Evolutionary conservation across 305 asterid genomes (phyloP), one percentile per base, ranked within the genome.

Genomic region (Fraxinus latifolia): DNA sequence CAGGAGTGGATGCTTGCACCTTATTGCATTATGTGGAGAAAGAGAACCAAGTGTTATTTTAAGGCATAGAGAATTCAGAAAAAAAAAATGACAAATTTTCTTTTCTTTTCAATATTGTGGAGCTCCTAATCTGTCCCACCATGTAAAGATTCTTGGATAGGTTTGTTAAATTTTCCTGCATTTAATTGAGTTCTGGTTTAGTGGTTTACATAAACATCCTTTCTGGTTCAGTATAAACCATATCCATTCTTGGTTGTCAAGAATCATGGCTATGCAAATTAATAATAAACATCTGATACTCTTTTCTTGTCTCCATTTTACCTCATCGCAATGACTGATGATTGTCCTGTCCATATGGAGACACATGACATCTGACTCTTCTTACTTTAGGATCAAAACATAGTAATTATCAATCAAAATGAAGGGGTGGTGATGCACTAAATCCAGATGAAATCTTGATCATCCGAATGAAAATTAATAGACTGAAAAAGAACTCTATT

Each of bases 291-390:
- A 36, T 34, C 67, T 6, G 27, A 32, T 23, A 12, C 34, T 14
- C 42, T 76, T 4, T 31, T 23, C 78, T 27, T 37, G 29, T 60
- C 31, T 60, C 70, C 31, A 15, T 19, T 75, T 32, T 31, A 67
- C 19, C 31, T 12, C 4, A n/a, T 67, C 44, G 6, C 37, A 27
- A 75, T 39, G 47, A 36, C 58, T 21, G 72, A 65, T 37, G 37
- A 82, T 42, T 76, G 36, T 60, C 65, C 50, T 31, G 33, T 31
- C 33, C 33, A 4, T 8, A 60, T 27, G 80, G 73, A 62, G 34
- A 75, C 75, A 34, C 7, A 5, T 75, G 32, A 70, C 67, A 77
- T 71, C 67, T 65, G 67, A 77, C 76, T 74, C 82, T 82, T 79
- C 62, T 19, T 70, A 53, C 8, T 60, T 70, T 44, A 76, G 9